Evolutionary conservation across 2,329 filamentous ascomycete species (phyloP), one percentile per base, ranked within the genome.

Genomic region (Fusarium chaquense): DNA sequence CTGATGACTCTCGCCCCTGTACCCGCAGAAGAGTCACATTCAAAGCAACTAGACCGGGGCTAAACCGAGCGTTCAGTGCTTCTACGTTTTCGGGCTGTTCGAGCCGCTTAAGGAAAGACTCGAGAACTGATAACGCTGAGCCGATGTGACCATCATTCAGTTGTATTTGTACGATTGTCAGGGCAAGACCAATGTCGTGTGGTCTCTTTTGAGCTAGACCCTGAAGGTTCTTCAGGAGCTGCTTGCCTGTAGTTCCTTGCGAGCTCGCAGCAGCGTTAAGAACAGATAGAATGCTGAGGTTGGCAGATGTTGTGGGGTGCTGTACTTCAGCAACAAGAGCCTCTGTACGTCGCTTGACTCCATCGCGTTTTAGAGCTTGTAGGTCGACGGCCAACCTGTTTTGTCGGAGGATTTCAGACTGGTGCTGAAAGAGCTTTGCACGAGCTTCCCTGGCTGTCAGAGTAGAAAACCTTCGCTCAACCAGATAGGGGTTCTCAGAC

Each of bases 121-220:
- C 91, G 3, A 98, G 83, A 8, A 93, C 83, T n/a, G 85, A 83
- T 36, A 94, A 87, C 6, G 95, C 95, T 6, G 91, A 89, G 32
- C 87, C 90, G 30, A 88, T 85, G 76, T 95, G 93, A 47, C 90
- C 88, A 41, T 85, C 87, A 52, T 89, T 84, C 18, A 96, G 83
- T 76, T 97, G 94, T 45, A 97, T 86, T 78, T 98, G 94, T 12
- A 95, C 86, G 58, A 93, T 87, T 12, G 93, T 94, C 40, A 98
- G 83, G 26, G 93, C 82, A 5, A 98, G 84, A 2, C 94, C 95
- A 24, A 97, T 83, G 76, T 98, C 93, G 63, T 88, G 88, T 0
- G 94, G 93, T 32, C 93, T 85, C 75, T 89, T 90, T 73, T 93
- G 90, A 9, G 95, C 82, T 15, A 94, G 79, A 2, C 88, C 87